These are phyloP conservation scores for Fusarium sterilihyphosum DNA, from an alignment of 2,329 filamentous ascomycete species.

Conservation along the genomic window DNA sequence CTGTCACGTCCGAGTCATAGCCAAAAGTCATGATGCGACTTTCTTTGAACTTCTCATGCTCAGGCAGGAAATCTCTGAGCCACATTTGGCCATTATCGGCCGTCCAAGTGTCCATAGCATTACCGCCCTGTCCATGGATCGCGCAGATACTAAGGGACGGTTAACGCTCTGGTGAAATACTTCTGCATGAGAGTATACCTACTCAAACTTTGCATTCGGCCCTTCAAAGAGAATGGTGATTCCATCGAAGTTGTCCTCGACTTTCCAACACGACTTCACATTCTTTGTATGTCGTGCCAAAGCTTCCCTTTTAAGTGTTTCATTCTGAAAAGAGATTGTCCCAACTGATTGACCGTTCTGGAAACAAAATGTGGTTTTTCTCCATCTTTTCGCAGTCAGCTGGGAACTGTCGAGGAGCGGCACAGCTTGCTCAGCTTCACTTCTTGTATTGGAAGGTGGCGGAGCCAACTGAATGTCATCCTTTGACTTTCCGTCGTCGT, in stretches of 20 bases:
- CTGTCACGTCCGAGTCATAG: fast-evolving
- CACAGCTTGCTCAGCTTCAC: neutral
- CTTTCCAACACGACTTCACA: fast-evolving
- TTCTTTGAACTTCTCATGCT: fast-evolving
- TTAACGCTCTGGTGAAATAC: fast-evolving
- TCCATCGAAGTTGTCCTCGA: neutral
- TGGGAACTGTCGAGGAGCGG: fast-evolving
- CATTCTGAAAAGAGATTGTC: fast-evolving
- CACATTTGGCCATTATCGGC: fast-evolving
- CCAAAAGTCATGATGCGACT: neutral
- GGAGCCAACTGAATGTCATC: no score
- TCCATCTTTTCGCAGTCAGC: fast-evolving
- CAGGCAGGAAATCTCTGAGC: fast-evolving
- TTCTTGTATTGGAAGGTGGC: no score
- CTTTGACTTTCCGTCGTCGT: no score
- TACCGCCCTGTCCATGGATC: fast-evolving
- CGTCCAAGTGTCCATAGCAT: neutral
- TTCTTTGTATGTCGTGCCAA: fast-evolving
- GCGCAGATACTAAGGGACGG: neutral
- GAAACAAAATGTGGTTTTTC: fast-evolving
- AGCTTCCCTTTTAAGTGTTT: fast-evolving
- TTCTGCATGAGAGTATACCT: no score
- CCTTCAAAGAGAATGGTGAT: fast-evolving
- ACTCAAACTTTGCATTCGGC: neutral
- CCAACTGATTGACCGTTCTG: fast-evolving